Conservation (phyloP, 1,139 yeast species). For the Suhomyces yuchorum region DNA sequence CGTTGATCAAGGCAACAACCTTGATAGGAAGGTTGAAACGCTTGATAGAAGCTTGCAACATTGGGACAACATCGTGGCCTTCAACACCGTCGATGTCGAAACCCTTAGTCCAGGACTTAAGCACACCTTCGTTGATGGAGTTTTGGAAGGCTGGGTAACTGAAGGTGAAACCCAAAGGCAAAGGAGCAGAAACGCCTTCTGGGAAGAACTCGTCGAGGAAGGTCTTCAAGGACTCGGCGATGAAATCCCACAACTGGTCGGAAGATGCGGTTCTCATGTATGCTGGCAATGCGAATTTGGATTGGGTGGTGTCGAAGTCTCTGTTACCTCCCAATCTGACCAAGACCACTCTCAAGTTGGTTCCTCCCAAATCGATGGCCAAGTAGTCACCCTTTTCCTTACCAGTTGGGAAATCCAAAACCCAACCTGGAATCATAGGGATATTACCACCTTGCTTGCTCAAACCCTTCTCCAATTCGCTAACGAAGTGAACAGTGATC, state of each 20-base stretch:
- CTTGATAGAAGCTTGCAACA: constrained; percentile 76
- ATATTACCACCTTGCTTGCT: constrained; percentile 77
- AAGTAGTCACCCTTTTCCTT: constrained; percentile 83
- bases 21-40: constrained; percentile 71
- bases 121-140: constrained; percentile 79
- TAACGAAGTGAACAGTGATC: constrained; percentile 61
- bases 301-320: constrained; percentile 79
- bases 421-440: constrained; percentile 98
- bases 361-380: constrained; percentile 96
- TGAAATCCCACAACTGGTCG: constrained; percentile 80
- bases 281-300: constrained; percentile 76
- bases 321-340: constrained; percentile 78
- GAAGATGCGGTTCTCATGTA: constrained; percentile 75
- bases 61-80: constrained; percentile 91
- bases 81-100: constrained; percentile 93
- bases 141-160: constrained; percentile 89
- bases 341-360: constrained; percentile 86
- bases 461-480: constrained; percentile 79
- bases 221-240: constrained; percentile 75
- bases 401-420: constrained; percentile 90
- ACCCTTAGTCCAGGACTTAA: constrained; percentile 98
- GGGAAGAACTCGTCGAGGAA: constrained; percentile 65
- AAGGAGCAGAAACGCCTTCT: constrained; percentile 50
- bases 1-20: constrained; percentile 92
- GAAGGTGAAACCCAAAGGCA: constrained; percentile 94